A percentile compares a stretch with the other conserved stretches of the same genome.
Evolutionary conservation across 2,329 filamentous ascomycete genomes (phyloP).

Genomic region (Erysiphe neolycopersici): DNA sequence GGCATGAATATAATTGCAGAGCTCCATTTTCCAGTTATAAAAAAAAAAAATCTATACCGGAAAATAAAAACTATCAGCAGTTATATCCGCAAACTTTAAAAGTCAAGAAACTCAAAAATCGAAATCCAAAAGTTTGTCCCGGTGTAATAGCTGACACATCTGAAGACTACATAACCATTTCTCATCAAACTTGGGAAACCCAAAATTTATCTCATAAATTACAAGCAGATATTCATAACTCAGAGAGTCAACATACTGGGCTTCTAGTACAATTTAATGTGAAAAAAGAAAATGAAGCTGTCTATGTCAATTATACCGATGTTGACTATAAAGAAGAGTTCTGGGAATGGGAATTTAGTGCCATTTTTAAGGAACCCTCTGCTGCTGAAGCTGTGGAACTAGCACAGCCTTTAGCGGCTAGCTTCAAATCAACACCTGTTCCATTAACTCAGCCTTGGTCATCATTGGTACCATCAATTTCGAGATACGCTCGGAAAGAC

Average conservation of each 20-base stretch:
- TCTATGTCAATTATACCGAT: too few species aligned
- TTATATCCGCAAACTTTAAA: too few species aligned
- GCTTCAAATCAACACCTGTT: constrained; percentile 20
- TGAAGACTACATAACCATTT: neutral
- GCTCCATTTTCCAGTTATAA: too few species aligned
- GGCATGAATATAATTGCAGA: too few species aligned
- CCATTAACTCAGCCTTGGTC: constrained; percentile 14
- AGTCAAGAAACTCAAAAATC: neutral
- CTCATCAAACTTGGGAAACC: neutral
- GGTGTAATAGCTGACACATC: neutral
- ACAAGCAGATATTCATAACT: neutral
- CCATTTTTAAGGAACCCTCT: constrained; percentile 15
- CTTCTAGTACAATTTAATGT: too few species aligned
- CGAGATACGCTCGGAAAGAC: constrained; percentile 18
- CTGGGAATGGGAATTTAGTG: constrained; percentile 16
- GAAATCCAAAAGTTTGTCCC: neutral
- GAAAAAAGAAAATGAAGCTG: too few species aligned
- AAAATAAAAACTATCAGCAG: too few species aligned
- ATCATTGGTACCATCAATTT: constrained; percentile 16
- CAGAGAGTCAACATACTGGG: too few species aligned
- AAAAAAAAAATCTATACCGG: too few species aligned
- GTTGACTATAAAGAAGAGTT: constrained; percentile 9
- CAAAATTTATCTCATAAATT: neutral
- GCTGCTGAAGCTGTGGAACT: constrained; percentile 20
- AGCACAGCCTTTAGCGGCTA: constrained; percentile 18